Evolutionary conservation across 2,329 filamentous ascomycete genomes (phyloP), one percentile per base, ranked within the genome.

Genomic region (Aspergillus aculeatinus): DNA sequence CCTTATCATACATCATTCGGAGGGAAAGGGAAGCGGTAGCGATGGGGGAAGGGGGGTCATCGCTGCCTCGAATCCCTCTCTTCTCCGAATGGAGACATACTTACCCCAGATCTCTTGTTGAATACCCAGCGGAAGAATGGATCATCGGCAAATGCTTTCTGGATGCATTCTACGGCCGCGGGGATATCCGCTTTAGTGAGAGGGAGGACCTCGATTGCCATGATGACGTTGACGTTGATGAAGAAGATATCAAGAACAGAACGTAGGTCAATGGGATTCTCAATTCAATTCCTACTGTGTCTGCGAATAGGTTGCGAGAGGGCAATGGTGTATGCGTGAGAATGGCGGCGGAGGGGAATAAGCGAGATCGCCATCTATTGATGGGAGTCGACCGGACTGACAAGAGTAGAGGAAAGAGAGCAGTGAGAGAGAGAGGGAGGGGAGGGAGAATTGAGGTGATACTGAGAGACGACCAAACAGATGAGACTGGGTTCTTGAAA

Each of bases 121-220:
- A 85, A 89, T 7, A 87, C 81, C 87, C 87, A 90, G 21, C 78
- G 76, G 66, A 86, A 87, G 68, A 89, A 90, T 0, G 88, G 88
- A 67, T 90, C 88, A 11, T 86, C 80, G 5, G 81, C 82, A 69
- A 90, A 90, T 0, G 87, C 87, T 66, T 83, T 79, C 68, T 90
- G 88, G 51, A 90, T 86, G 49, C 85, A 87, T 44, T 83, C 81
- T 54, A 89, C 83, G 23, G 85, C 86, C 7, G 83, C 85, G 27
- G 86, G 81, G 55, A 89, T 89, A 65, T 90, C 87, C 52, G 72
- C 69, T 65, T 85, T 79, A 1, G 79, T 80, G 67, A 90, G 81
- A 9, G 77, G 80, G 4, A 80, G 76, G 59, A 90, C 82, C 62
- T 83, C 72, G 69, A 89, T 82, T 5, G 76, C 67, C 82, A 84